Evolutionary conservation across 1,284 basidiomycete genomes (phyloP), one percentile per base, ranked within the genome.

Genomic region (Sphagnurus paluster): DNA sequence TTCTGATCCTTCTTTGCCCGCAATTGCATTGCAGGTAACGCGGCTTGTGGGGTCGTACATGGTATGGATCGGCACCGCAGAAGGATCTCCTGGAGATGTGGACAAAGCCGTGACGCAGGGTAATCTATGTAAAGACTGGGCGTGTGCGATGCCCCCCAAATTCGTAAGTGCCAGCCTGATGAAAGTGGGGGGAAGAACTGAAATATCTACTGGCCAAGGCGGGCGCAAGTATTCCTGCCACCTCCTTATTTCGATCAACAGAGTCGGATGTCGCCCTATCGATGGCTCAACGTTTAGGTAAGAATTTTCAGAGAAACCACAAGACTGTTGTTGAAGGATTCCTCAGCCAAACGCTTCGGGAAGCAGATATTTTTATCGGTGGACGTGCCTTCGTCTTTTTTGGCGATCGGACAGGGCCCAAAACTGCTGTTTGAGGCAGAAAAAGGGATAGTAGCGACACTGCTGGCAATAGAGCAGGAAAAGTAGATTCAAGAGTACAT

Each of bases 211-310:
- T 52, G 49, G 24, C 29, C 24, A 58, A 75, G 68, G 30, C 56
- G 61, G 70, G 64, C 56, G 67, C 68, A 30, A 67, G 70, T 6
- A 72, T 74, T 25, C 71, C 81, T 39, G 83, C 77, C 35, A 89
- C 86, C 21, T 72, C 80, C 36, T 65, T 93, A 44, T 88, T 82
- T 67, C 78, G 86, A 44, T 74, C 82, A 21, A 74, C 78, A 20
- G 70, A 72, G 40, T 79, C 80, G 26, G 89, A 90, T 60, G 68
- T 77, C 21, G 80, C 88, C 33, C 66, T 83, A 48, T 70, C 82
- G 32, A 89, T 92, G 82, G 80, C 87, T 38, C 84, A 84, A 66
- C 77, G 90, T 54, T 72, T 93, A 59, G 88, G 90, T 91, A 69
- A 72, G 76, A 67, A 46, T 47, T 37, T 44, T 39, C 26, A 44